A percentile compares a stretch with the other conserved stretches of the same genome.
Evolutionary conservation across 805 yeast species (phyloP).

Genomic region (Tetrapisispora phaffii): DNA sequence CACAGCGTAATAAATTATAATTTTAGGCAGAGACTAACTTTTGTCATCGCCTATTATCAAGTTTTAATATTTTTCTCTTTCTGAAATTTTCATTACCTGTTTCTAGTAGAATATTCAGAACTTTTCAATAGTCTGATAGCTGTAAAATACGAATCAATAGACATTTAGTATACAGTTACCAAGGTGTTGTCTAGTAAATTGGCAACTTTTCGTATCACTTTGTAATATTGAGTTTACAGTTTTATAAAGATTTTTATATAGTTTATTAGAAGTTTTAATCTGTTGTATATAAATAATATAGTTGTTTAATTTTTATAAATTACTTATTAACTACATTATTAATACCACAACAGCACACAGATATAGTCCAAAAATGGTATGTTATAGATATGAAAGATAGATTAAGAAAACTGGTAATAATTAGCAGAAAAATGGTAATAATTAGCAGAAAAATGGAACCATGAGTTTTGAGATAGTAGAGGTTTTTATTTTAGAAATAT

Average conservation of each 20-base stretch:
- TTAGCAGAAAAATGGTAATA: not conserved
- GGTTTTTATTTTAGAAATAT: too few relatives aligned
- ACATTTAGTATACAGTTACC: not conserved
- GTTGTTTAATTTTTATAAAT: too few relatives aligned
- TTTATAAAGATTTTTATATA: too few relatives aligned
- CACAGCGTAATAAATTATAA: too few relatives aligned
- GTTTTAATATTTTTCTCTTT: not conserved
- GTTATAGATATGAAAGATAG: not conserved
- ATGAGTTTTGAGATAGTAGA: not conserved
- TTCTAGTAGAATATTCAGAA: not conserved
- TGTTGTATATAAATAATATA: not conserved
- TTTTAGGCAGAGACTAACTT: not conserved
- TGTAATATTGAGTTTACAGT: not conserved
- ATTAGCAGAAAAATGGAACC: not conserved
- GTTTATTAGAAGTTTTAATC: not conserved
- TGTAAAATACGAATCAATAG: not conserved
- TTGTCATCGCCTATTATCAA: not conserved
- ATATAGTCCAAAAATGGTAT: conserved; percentile 5
- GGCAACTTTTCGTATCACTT: not conserved
- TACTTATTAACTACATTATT: not conserved
- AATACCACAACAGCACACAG: conserved; percentile 1
- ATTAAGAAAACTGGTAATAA: not conserved
- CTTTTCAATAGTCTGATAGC: not conserved
- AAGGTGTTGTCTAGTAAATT: not conserved
- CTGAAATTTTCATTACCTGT: not conserved